Evolutionary conservation across 2,329 filamentous ascomycete species (phyloP), one percentile per base, ranked within the genome.

Genomic region (Botrytis byssoidea): DNA sequence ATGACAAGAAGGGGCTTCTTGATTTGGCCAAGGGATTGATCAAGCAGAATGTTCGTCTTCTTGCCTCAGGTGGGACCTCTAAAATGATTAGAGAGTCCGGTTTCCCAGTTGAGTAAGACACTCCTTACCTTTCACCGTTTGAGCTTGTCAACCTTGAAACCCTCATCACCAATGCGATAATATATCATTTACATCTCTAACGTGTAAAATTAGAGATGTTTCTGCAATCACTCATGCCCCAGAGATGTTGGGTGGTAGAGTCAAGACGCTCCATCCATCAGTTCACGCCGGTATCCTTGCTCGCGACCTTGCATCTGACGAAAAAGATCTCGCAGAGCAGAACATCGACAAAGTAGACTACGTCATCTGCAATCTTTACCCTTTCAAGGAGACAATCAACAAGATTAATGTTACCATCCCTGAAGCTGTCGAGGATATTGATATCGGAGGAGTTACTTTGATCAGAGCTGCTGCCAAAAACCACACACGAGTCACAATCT

Each of bases 391-490:
- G 83, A 99, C 96, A 46, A 91, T 99, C 79, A 92, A 94, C 80
- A 97, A 98, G 88, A 91, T 97, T 86, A 97, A 97, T 81, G 96
- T 99, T 80, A 98, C 95, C 75, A 93, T 99, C 76, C 90, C 93
- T 70, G 95, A 99, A 85, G 96, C 96, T 70, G 95, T 99, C 57
- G 96, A 99, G 85, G 96, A 99, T 86, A 97, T 99, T 80, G 96
- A 99, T 84, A 98, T 99, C 82, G 96, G 95, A 77, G 96, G 96
- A 80, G 96, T 99, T 70, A 99, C 96, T 57, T 91, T 99, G 75
- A 93, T 99, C 81, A 92, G 96, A 77, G 96, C 96, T 73, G 96
- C 96, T 40, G 96, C 96, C 79, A 99, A 99, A 90, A 99, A 99
- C 87, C 96, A 99, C 86, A 87, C 91, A 77, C 91, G 96, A 74